These are phyloP conservation scores for Kwoniella sp. DNA, from an alignment of 768 basidiomycete genomes.

Conservation along the genomic window DNA sequence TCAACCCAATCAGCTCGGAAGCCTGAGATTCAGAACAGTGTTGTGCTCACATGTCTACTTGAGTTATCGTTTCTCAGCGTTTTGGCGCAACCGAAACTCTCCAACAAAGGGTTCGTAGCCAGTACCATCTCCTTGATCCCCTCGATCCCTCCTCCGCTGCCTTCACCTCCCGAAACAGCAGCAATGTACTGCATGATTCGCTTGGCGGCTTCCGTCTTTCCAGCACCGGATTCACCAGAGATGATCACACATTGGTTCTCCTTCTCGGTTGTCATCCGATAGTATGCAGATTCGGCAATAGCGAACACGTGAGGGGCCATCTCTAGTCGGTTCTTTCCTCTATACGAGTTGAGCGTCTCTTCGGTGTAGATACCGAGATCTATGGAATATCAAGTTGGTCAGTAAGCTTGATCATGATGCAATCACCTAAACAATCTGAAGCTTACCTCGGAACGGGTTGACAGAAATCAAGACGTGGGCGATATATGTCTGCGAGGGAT, in stretches of 20 bases:
- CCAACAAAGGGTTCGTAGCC: slow-evolving; percentile 93
- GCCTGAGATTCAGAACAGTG: background rate
- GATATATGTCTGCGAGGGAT: slow-evolving; percentile 73
- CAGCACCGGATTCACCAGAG: slow-evolving; percentile 97
- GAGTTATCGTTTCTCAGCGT: slow-evolving; percentile 98
- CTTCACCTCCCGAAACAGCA: slow-evolving; percentile 74
- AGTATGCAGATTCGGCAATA: slow-evolving; percentile 95
- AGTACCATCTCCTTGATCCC: slow-evolving; percentile 99
- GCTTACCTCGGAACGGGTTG: slow-evolving; percentile 88
- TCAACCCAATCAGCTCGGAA: slow-evolving; percentile 13
- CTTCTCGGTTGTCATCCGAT: slow-evolving; percentile 98
- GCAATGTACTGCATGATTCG: slow-evolving; percentile 99
- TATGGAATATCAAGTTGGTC: slow-evolving; percentile 50
- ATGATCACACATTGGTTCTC: slow-evolving; percentile 99
- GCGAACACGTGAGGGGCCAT: slow-evolving; percentile 97
- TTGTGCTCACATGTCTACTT: slow-evolving; percentile 81
- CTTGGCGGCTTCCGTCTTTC: slow-evolving; percentile 98
- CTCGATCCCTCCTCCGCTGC: slow-evolving; percentile 76
- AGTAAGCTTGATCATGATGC: slow-evolving; percentile 18
- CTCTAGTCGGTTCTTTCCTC: slow-evolving; percentile 96
- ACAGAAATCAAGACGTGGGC: slow-evolving; percentile 99
- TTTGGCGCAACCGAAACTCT: slow-evolving; percentile 99
- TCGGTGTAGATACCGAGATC: slow-evolving; percentile 99
- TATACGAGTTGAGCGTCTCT: slow-evolving; percentile 78
- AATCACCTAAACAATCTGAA: background rate